phyloP scores from a whole-genome alignment of 2,329 filamentous ascomycete genomes.

The Neofusicoccum parvum region DNA sequence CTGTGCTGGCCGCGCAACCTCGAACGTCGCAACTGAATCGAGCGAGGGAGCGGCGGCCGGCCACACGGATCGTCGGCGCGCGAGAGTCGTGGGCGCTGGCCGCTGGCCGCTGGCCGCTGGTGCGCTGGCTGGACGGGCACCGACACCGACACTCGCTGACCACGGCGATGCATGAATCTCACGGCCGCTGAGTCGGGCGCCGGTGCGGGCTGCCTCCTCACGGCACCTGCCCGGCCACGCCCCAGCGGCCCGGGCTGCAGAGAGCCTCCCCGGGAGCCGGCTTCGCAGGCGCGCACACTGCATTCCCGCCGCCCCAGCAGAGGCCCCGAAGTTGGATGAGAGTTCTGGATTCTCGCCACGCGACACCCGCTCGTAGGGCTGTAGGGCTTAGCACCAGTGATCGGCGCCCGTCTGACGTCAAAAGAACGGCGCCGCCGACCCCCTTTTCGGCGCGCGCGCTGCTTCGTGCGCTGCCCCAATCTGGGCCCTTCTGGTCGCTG shows the following conservation, averaged over 20 bases:
- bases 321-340: no score
- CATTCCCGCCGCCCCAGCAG: no score
- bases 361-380: conserved; percentile 7
- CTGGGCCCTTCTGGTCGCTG: background rate
- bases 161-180: background rate
- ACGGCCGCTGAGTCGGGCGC: background rate
- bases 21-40: conserved; percentile 12
- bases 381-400: conserved; percentile 4
- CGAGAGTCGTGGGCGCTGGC: background rate
- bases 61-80: background rate
- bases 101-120: background rate
- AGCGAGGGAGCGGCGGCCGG: background rate
- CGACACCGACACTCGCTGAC: no score
- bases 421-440: no score
- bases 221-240: no score
- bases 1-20: background rate
- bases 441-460: background rate
- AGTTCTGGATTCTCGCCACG: background rate
- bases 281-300: no score
- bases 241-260: no score
- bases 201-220: background rate
- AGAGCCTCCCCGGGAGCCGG: no score
- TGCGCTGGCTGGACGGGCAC: background rate
- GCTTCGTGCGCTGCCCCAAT: background rate
- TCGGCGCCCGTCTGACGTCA: conserved; percentile 1